These are phyloP conservation scores for Chrysophaeum taylorii DNA, from an alignment of 352 stramenopile genomes.

Conservation along the genomic window DNA sequence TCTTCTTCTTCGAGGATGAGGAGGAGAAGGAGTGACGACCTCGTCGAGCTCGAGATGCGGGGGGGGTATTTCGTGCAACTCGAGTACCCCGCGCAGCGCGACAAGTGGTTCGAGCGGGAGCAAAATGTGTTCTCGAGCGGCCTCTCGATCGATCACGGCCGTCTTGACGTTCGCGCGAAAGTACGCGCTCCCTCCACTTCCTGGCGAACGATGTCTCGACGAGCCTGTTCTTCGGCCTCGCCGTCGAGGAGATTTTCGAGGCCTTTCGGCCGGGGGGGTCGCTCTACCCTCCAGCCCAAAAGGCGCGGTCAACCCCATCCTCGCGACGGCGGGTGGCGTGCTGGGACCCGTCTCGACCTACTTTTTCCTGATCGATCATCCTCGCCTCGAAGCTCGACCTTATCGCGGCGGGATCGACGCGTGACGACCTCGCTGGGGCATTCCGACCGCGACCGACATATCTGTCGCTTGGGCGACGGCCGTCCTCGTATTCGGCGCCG, in stretches of 20 bases:
- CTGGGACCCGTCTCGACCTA: background rate
- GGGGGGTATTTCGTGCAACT: background rate
- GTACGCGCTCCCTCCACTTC: conserved; percentile 13
- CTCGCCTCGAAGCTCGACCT: too few relatives aligned
- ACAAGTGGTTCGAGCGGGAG: background rate
- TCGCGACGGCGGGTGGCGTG: background rate
- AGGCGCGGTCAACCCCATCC: background rate
- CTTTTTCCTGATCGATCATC: background rate
- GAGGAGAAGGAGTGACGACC: conserved; percentile 6
- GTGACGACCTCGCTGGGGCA: conserved; percentile 16
- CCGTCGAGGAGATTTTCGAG: background rate
- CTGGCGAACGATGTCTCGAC: conserved; percentile 12
- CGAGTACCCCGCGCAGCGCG: background rate
- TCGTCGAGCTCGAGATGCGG: background rate
- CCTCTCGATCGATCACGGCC: background rate
- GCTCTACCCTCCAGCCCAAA: background rate
- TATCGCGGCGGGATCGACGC: too few relatives aligned
- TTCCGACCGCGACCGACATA: conserved; percentile 19
- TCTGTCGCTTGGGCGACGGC: conserved; percentile 10
- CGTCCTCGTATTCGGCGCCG: conserved; percentile 4
- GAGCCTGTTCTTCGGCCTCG: background rate
- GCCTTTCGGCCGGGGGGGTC: background rate
- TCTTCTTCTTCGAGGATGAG: too few relatives aligned
- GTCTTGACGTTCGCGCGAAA: background rate
- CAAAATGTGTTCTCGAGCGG: background rate